Conservation (phyloP, 495 filamentous ascomycete genomes). For the Letharia lupina region DNA sequence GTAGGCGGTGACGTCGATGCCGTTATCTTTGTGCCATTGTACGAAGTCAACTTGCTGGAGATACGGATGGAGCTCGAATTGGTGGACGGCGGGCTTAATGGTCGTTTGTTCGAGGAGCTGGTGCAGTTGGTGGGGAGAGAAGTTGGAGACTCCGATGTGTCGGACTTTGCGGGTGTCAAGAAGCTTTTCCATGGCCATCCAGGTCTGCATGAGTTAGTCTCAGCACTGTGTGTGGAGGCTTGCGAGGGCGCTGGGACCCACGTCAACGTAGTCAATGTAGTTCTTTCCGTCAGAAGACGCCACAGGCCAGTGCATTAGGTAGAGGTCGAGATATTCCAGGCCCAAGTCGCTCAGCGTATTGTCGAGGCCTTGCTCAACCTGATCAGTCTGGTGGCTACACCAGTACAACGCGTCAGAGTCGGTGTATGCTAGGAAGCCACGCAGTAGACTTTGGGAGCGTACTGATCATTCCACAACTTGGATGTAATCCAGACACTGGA, state of each 20-base stretch:
- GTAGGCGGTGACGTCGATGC: conserved; percentile 53
- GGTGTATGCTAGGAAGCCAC: neutral
- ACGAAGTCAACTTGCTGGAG: conserved; percentile 45
- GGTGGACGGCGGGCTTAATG: conserved; percentile 47
- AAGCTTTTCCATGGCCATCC: conserved; percentile 47
- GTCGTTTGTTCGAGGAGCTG: conserved; percentile 32
- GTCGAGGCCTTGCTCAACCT: conserved; percentile 42
- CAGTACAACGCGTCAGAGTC: neutral
- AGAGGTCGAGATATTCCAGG: conserved; percentile 62
- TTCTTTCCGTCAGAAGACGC: conserved; percentile 1
- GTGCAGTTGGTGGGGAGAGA: conserved; percentile 39
- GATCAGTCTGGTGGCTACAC: conserved; percentile 37
- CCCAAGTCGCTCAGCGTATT: conserved; percentile 49
- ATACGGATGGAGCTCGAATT: conserved; percentile 58
- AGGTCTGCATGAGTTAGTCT: conserved; percentile 22
- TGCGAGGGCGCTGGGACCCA: conserved; percentile 11
- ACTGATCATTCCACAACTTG: conserved; percentile 57
- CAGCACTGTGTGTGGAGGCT: neutral
- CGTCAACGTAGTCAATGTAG: conserved; percentile 22
- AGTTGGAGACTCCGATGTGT: conserved; percentile 54
- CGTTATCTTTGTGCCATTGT: conserved; percentile 38
- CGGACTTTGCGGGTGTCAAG: conserved; percentile 48
- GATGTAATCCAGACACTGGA: conserved; percentile 63
- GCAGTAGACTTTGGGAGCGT: neutral
- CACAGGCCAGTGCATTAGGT: conserved; percentile 63